Conservation (phyloP, 139 green algal species). For the Pedinophyceae sp. region DNA sequence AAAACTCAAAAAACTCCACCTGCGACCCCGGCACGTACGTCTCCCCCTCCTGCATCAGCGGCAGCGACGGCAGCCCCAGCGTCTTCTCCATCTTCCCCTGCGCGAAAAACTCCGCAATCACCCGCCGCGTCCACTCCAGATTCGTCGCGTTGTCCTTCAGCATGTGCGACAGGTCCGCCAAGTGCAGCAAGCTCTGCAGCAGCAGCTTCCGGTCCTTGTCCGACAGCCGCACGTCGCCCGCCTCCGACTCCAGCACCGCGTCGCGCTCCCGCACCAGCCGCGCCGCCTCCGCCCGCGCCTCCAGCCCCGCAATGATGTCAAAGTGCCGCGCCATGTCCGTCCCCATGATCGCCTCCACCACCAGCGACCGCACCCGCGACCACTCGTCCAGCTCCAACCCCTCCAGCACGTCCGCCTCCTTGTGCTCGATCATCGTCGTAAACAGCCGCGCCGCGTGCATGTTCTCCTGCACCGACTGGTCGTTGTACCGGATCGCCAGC, state of each 20-base stretch:
- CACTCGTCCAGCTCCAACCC: no score
- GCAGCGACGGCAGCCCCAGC: slow-evolving; percentile 24
- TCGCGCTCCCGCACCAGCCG: no score
- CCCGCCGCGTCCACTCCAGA: slow-evolving; percentile 31
- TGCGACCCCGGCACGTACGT: slow-evolving; percentile 24
- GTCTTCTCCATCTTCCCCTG: slow-evolving; percentile 38
- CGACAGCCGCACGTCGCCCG: no score
- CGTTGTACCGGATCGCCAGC: slow-evolving; percentile 45
- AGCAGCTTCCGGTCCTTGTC: slow-evolving; percentile 38
- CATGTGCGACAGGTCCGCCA: no score
- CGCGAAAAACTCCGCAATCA: slow-evolving; percentile 46
- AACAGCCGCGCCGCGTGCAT: slow-evolving; percentile 30
- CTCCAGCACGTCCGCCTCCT: slow-evolving; percentile 20
- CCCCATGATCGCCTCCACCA: no score
- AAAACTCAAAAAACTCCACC: slow-evolving; percentile 54
- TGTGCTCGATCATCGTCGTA: slow-evolving; percentile 12
- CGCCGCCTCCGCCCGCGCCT: no score
- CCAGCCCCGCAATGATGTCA: no score
- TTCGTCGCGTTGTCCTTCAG: no score
- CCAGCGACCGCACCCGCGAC: no score
- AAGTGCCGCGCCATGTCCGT: no score
- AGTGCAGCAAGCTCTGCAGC: no score
- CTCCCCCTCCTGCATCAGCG: slow-evolving; percentile 31
- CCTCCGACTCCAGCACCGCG: no score
- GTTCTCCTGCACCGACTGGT: slow-evolving; percentile 42